Base-by-base conservation (phyloP, 768 basidiomycete genomes). In the Phaeotremella fagi region DNA sequence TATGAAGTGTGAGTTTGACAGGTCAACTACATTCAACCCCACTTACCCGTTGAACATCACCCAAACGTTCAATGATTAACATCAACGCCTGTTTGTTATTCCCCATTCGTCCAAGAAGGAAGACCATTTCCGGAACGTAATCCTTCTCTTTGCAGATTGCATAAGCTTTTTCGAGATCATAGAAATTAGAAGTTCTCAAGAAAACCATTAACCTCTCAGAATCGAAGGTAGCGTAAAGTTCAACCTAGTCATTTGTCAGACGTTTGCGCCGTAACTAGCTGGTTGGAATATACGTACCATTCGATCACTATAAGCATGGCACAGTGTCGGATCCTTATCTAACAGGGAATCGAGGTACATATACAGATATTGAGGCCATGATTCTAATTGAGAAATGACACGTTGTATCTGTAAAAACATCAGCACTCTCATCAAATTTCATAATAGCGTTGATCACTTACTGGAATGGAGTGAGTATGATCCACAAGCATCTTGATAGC, bases 61-160 rank as follows among this genome's bases (percentile, higher is more conserved):
- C 90, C 3, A 98, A 78, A 15, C 90, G 81, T 71, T 98, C 91
- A 53, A 99, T 98, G 61, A 99, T 98, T 18, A 99, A 81, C 54
- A 83, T 87, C 56, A 99, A 75, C 1, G 94, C 95, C 64, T 89
- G 81, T 79, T 91, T 94, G 75, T 95, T 95, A 75, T 97, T 89
- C 7, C 95, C 95, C 92, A 98, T 97, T 25, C 89, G 82, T 0
- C 94, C 95, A 0, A 98, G 82, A 0, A 98, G 80, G 77, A 94
- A 99, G 16, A 99, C 94, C 90, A 95, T 94, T 76, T 98, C 95
- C 0, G 83, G 83, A 0, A 99, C 91, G 25, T 90, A 79, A 68
- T 92, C 90, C 20, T 84, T 82, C 47, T 84, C 82, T 65, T 84
- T 83, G 72, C 91, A 97, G 22, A 90, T 83, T 44, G 80, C 78